phyloP scores from a whole-genome alignment of 441 rosid species.

The Populus trichocarpa region DNA sequence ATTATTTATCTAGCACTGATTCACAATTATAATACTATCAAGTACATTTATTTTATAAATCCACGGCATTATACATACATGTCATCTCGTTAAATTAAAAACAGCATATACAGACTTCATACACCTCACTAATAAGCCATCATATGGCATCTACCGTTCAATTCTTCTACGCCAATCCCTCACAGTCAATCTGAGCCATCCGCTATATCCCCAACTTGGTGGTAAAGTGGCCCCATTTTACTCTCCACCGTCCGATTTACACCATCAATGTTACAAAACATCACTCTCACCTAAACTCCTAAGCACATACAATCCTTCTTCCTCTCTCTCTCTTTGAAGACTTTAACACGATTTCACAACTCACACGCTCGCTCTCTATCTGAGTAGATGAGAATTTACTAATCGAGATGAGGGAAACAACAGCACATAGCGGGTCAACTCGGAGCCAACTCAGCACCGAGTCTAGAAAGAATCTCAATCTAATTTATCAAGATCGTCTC shows the following conservation, averaged over 20 bases:
- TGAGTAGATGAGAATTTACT: conserved; percentile 12
- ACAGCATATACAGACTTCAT: too few relatives aligned
- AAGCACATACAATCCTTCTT: neutral
- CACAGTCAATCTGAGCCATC: neutral
- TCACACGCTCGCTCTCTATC: conserved; percentile 5
- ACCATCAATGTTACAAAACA: neutral
- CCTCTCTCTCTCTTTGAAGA: neutral
- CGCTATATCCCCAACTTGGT: neutral
- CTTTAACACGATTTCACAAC: neutral
- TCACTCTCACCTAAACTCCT: neutral
- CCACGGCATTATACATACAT: too few relatives aligned
- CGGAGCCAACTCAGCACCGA: conserved; percentile 21
- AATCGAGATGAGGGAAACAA: conserved; percentile 3
- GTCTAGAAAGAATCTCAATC: conserved; percentile 16
- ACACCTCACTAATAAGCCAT: too few relatives aligned
- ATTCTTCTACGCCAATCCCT: neutral
- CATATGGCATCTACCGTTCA: too few relatives aligned
- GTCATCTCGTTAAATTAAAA: too few relatives aligned
- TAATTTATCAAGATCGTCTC: conserved; percentile 16
- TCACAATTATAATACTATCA: too few relatives aligned
- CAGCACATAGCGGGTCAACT: conserved; percentile 26
- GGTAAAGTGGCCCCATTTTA: neutral
- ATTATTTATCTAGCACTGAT: too few relatives aligned
- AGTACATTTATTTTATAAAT: too few relatives aligned
- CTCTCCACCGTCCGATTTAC: neutral